Conservation (phyloP, 176 grass and related monocot genomes). For the Thalia dealbata region DNA sequence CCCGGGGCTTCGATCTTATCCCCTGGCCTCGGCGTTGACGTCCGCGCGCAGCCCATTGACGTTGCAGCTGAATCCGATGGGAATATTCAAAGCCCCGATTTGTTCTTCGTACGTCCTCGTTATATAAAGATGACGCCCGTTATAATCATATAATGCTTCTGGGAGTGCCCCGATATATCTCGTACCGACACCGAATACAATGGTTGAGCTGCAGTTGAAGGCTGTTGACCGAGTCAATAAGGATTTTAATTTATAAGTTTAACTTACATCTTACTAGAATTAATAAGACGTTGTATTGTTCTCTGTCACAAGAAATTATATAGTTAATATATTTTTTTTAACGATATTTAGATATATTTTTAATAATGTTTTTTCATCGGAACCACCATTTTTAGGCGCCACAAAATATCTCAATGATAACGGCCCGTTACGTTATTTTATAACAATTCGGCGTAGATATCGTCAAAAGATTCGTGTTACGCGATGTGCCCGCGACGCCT, state of each 20-base stretch:
- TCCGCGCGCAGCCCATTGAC: neutral
- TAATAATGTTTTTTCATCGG: no score
- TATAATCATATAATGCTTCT: neutral
- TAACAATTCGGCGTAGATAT: neutral
- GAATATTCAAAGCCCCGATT: neutral
- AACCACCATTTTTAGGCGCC: no score
- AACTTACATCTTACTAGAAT: no score
- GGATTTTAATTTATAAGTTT: no score
- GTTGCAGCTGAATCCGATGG: neutral
- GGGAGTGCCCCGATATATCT: neutral
- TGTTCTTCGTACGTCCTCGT: neutral
- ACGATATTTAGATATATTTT: no score
- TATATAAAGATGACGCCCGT: neutral
- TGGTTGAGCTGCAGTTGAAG: no score
- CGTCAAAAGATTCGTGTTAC: neutral
- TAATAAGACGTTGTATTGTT: no score
- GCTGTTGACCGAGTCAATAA: no score
- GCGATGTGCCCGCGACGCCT: slow-evolving; percentile 4
- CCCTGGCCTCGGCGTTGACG: slow-evolving; percentile 4
- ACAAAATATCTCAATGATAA: neutral
- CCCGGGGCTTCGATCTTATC: neutral
- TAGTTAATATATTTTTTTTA: no score
- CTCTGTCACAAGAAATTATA: no score
- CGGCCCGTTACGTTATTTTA: neutral
- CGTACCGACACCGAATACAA: neutral